These are phyloP conservation scores for Calycina marina DNA, from an alignment of 2,329 filamentous ascomycete genomes.

Conservation along the genomic window DNA sequence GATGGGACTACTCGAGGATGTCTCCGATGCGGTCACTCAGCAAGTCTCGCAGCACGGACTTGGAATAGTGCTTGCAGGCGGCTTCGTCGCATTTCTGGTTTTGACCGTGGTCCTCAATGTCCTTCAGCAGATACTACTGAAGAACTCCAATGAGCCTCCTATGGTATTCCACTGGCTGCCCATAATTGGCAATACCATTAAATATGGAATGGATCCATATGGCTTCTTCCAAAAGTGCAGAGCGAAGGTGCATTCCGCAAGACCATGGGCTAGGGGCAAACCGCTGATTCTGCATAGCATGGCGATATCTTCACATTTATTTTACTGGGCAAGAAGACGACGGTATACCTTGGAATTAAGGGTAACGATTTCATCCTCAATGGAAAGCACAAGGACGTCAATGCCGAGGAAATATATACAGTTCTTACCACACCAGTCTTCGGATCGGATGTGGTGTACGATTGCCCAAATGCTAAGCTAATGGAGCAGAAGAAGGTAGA, in stretches of 20 bases:
- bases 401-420: slow-evolving; percentile 80
- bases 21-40: slow-evolving; percentile 16
- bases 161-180: slow-evolving; percentile 72
- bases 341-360: slow-evolving; percentile 65
- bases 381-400: slow-evolving; percentile 78
- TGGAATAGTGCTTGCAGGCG: slow-evolving; percentile 14
- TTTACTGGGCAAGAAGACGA: slow-evolving; percentile 77
- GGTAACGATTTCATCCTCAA: slow-evolving; percentile 90
- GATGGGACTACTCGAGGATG: slow-evolving; percentile 20
- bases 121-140: slow-evolving; percentile 62
- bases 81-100: slow-evolving; percentile 27
- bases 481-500: slow-evolving; percentile 92
- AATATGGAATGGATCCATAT: slow-evolving; percentile 90
- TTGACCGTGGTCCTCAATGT: slow-evolving; percentile 64
- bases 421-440: slow-evolving; percentile 62
- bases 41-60: slow-evolving; percentile 19
- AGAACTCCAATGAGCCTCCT: slow-evolving; percentile 68
- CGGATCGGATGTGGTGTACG: slow-evolving; percentile 76
- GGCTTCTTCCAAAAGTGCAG: slow-evolving; percentile 64
- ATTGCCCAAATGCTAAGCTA: slow-evolving; percentile 79
- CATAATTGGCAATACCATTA: slow-evolving; percentile 78
- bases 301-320: slow-evolving; percentile 85
- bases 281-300: slow-evolving; percentile 36
- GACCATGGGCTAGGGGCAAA: background rate
- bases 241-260: slow-evolving; percentile 46